Conservation (phyloP, 2,329 filamentous ascomycete genomes). For the Colletotrichum phormii region DNA sequence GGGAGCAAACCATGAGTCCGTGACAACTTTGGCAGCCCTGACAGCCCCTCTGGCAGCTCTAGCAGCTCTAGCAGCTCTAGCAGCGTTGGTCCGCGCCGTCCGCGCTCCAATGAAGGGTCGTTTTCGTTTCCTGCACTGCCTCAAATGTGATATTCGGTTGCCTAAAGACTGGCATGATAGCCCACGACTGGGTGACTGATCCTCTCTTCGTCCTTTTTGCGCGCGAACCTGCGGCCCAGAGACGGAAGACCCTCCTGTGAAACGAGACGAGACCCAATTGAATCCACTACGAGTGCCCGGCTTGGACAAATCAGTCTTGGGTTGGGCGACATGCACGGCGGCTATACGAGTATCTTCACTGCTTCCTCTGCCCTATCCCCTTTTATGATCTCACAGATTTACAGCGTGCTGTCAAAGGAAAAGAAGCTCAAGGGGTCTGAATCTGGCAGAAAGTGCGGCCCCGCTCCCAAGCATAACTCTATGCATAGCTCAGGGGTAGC, state of each 20-base stretch:
- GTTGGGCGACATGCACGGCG: background rate
- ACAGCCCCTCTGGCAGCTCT: background rate
- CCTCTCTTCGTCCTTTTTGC: background rate
- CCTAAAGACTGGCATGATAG: background rate
- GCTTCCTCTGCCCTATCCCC: background rate
- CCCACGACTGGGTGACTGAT: background rate
- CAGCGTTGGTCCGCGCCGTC: background rate
- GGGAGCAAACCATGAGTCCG: background rate
- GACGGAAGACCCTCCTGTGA: background rate
- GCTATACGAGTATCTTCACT: background rate
- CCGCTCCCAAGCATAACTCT: background rate
- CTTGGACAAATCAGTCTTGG: background rate
- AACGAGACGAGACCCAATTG: background rate
- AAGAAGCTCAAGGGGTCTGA: background rate
- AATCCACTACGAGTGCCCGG: background rate
- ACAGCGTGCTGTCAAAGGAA: background rate
- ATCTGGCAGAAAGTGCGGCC: background rate
- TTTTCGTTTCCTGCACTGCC: background rate
- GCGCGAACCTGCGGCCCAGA: background rate
- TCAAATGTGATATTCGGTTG: background rate
- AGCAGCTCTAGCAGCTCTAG: background rate
- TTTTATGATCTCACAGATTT: background rate
- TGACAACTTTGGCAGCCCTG: background rate
- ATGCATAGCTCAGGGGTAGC: background rate
- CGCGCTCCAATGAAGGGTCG: background rate